Conservation (phyloP, 164 flowering plant species). For the Kalanchoe fedtschenkoi region DNA sequence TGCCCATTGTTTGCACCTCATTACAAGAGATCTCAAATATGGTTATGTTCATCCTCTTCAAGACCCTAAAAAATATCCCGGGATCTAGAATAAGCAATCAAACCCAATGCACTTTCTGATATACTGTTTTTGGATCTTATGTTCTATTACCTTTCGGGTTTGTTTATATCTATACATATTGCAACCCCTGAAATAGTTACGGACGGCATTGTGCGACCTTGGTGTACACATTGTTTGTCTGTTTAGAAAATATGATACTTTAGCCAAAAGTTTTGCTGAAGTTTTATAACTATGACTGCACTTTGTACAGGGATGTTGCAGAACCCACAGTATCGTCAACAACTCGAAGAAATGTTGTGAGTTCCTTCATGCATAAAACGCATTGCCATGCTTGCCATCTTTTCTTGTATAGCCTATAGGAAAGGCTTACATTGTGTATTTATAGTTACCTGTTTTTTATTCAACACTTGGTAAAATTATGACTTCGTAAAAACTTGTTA, state of each 20-base stretch:
- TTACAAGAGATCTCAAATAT: no score
- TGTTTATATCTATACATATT: neutral
- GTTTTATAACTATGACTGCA: neutral
- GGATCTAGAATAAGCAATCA: neutral
- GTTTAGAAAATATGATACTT: neutral
- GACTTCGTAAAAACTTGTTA: neutral
- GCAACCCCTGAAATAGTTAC: neutral
- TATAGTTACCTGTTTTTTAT: neutral
- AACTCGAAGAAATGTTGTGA: slow-evolving; percentile 91
- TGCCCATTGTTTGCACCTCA: no score
- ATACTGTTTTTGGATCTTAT: neutral
- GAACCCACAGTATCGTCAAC: slow-evolving; percentile 86
- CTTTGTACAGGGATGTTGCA: slow-evolving; percentile 78
- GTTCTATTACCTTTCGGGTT: neutral
- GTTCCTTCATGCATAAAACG: slow-evolving; percentile 11
- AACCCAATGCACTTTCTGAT: neutral
- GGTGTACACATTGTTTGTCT: neutral
- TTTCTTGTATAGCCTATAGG: neutral
- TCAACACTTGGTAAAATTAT: neutral
- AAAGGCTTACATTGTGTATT: neutral
- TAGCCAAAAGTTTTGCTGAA: neutral
- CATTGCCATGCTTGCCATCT: neutral
- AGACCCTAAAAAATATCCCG: no score
- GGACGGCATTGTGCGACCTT: neutral
- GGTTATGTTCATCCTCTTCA: no score